Percentiles rank a stretch among this genome's conserved stretches.
Conservation (phyloP, 345 rosid genomes). For the Gossypium rotundifolium region DNA sequence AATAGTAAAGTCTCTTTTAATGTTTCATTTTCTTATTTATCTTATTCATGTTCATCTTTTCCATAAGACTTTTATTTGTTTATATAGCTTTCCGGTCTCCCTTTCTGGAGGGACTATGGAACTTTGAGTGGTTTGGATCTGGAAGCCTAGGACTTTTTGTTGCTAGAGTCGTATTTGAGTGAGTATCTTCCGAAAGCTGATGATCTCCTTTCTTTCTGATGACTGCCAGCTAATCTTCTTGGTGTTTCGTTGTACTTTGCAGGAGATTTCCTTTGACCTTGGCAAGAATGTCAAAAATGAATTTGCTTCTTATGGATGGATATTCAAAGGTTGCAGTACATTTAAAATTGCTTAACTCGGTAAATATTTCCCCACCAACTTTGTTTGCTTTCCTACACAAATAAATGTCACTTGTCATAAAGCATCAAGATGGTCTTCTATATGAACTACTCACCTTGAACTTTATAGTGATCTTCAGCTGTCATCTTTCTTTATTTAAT, state of each 20-base stretch:
- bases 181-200: too few species aligned
- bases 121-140: too few species aligned
- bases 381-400: neutral
- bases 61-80: too few species aligned
- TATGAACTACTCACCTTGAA: neutral
- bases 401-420: neutral
- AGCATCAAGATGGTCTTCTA: neutral
- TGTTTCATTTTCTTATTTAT: too few species aligned
- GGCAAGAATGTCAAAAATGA: constrained; percentile 68
- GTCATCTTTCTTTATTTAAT: constrained; percentile 4
- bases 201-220: neutral
- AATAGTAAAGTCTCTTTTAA: too few species aligned
- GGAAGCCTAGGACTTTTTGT: too few species aligned
- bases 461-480: neutral
- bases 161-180: too few species aligned
- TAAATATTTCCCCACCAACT: constrained; percentile 18
- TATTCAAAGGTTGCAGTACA: constrained; percentile 54
- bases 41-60: too few species aligned
- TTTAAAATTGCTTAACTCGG: constrained; percentile 64
- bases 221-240: neutral
- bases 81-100: too few species aligned
- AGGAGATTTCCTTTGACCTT: constrained; percentile 74
- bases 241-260: constrained; percentile 14
- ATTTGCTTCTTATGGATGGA: constrained; percentile 57
- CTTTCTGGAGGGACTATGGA: too few species aligned